A percentile compares a stretch with the other conserved stretches of the same genome.
Conservation (phyloP, 1,284 basidiomycete genomes). For the Mycena sp. region DNA sequence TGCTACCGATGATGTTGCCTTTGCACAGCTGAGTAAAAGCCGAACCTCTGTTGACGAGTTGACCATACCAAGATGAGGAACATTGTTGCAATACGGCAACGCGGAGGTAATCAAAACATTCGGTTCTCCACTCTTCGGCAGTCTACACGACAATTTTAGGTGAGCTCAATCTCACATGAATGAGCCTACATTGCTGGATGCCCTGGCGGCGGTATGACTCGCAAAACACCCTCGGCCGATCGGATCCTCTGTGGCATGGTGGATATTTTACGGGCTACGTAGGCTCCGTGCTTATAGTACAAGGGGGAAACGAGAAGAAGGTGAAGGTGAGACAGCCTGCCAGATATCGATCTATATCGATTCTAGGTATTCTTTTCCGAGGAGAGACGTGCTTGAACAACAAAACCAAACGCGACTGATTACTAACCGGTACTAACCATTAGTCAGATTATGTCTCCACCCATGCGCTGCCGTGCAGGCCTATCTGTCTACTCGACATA, state of each 20-base stretch:
- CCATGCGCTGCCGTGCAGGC: slow-evolving; percentile 16
- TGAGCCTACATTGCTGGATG: slow-evolving; percentile 54
- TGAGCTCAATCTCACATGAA: slow-evolving; percentile 23
- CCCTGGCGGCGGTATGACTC: slow-evolving; percentile 62
- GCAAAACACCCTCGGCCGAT: slow-evolving; percentile 67
- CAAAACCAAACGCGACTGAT: not conserved
- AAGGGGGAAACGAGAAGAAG: slow-evolving; percentile 39
- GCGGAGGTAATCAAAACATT: slow-evolving; percentile 97
- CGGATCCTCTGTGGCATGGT: slow-evolving; percentile 75
- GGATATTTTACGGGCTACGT: slow-evolving; percentile 19
- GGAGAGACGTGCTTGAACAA: not conserved
- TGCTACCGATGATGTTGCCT: slow-evolving; percentile 99
- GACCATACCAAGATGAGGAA: slow-evolving; percentile 89
- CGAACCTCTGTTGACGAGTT: slow-evolving; percentile 1
- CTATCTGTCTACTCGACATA: slow-evolving; percentile 2
- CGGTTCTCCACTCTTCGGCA: slow-evolving; percentile 85
- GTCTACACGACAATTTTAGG: slow-evolving; percentile 55
- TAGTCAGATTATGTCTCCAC: not conserved
- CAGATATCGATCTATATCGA: slow-evolving; percentile 26
- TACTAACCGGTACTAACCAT: slow-evolving; percentile 44
- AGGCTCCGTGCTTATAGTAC: slow-evolving; percentile 21
- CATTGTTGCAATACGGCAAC: slow-evolving; percentile 98
- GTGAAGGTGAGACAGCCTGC: slow-evolving; percentile 28
- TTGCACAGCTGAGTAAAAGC: not conserved
- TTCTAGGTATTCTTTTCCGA: not conserved